Percentiles rank a stretch among this genome's conserved stretches.
These are phyloP conservation scores for Lipomyces chichibuensis DNA, from an alignment of 805 yeast genomes.

Conservation along the genomic window DNA sequence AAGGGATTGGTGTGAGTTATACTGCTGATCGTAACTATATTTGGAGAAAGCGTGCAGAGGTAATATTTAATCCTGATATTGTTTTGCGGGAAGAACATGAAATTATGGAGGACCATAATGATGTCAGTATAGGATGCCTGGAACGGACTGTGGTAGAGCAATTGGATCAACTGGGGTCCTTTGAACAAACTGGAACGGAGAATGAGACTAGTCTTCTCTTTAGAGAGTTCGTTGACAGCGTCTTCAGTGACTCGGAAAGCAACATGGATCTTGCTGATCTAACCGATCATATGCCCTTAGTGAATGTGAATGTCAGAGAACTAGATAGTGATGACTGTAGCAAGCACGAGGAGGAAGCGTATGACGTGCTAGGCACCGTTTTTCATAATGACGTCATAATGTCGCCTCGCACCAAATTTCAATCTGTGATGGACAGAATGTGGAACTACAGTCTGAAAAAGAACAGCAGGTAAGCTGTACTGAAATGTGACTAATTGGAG, in stretches of 20 bases:
- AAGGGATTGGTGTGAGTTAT: slow-evolving; percentile 12
- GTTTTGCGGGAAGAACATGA: slow-evolving; percentile 1
- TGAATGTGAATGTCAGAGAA: neutral
- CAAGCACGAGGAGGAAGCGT: neutral
- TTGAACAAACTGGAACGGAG: neutral
- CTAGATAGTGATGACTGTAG: neutral
- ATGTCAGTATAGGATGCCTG: neutral
- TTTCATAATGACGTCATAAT: neutral
- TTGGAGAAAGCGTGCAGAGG: slow-evolving; percentile 29
- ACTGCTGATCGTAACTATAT: slow-evolving; percentile 29
- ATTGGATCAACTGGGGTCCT: neutral
- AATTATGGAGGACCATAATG: neutral
- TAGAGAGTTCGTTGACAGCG: neutral
- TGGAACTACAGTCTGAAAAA: slow-evolving; percentile 1
- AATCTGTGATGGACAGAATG: neutral
- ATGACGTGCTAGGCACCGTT: neutral
- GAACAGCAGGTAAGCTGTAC: neutral
- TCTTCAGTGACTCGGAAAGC: neutral
- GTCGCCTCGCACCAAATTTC: neutral
- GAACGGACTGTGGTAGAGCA: neutral
- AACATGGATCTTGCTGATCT: neutral
- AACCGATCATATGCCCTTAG: neutral
- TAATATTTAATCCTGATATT: slow-evolving; percentile 18
- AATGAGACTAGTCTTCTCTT: neutral
- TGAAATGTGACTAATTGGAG: neutral